These are phyloP conservation scores for Fusarium liriodendri DNA, from an alignment of 2,329 filamentous ascomycete species.

Conservation along the genomic window DNA sequence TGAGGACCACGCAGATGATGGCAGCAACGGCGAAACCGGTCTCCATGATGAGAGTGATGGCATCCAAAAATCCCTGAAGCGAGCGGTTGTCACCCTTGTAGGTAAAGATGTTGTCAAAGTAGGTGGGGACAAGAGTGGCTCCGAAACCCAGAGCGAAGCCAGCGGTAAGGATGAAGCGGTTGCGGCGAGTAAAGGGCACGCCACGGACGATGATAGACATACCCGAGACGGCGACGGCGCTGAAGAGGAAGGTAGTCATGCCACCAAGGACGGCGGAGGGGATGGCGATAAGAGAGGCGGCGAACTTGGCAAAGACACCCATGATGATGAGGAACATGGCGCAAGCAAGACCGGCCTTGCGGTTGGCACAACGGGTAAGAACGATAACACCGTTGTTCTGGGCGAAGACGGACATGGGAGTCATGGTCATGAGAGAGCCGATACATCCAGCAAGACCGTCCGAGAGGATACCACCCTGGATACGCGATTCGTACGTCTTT, in stretches of 20 bases:
- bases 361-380: slow-evolving; percentile 83
- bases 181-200: slow-evolving; percentile 80
- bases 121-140: slow-evolving; percentile 73
- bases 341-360: slow-evolving; percentile 82
- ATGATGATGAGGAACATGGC: slow-evolving; percentile 83
- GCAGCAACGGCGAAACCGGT: slow-evolving; percentile 82
- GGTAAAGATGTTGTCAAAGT: slow-evolving; percentile 78
- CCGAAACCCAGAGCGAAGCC: slow-evolving; percentile 79
- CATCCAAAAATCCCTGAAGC: slow-evolving; percentile 79
- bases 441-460: slow-evolving; percentile 82
- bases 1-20: slow-evolving; percentile 77
- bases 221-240: slow-evolving; percentile 80
- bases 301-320: slow-evolving; percentile 87
- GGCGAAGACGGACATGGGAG: slow-evolving; percentile 83
- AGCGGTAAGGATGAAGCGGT: slow-evolving; percentile 84
- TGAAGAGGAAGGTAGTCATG: slow-evolving; percentile 86
- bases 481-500: slow-evolving; percentile 76
- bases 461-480: slow-evolving; percentile 82
- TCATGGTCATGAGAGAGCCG: slow-evolving; percentile 81
- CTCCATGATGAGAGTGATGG: slow-evolving; percentile 78
- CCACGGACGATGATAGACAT: slow-evolving; percentile 78
- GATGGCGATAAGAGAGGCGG: slow-evolving; percentile 81
- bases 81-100: slow-evolving; percentile 75
- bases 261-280: slow-evolving; percentile 74
- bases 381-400: slow-evolving; percentile 90